These are phyloP conservation scores for Zoysia pacifica DNA, from an alignment of 176 grass and related monocot species.

Conservation along the genomic window DNA sequence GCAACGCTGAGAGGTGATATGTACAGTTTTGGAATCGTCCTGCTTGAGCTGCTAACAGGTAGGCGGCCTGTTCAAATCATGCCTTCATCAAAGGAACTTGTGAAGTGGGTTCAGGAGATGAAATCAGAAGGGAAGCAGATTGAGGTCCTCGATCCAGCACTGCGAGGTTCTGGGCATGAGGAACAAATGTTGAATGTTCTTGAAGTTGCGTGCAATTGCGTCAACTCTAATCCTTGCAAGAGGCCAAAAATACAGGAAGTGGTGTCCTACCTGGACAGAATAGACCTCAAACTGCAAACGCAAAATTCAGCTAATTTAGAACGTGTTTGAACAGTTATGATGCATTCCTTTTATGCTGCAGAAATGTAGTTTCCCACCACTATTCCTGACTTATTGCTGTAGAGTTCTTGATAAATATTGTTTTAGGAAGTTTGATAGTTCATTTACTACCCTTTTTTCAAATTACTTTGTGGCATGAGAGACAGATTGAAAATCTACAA, in stretches of 20 bases:
- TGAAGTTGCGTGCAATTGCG: constrained; percentile 54
- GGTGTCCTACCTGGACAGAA: constrained; percentile 29
- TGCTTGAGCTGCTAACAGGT: constrained; percentile 71
- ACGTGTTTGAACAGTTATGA: not conserved
- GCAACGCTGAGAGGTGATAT: constrained; percentile 72
- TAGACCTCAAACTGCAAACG: not conserved
- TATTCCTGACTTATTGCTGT: not conserved
- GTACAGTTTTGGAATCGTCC: constrained; percentile 81
- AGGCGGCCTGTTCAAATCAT: constrained; percentile 45
- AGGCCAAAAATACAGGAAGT: constrained; percentile 61
- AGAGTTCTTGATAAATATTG: not conserved
- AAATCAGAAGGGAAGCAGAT: constrained; percentile 35
- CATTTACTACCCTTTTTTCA: not conserved
- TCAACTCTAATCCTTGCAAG: constrained; percentile 32
- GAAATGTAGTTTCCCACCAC: not conserved
- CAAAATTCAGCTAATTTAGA: constrained; percentile 26
- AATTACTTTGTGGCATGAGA: not conserved
- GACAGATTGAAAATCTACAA: not conserved
- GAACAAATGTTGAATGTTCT: constrained; percentile 61
- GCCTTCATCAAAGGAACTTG: constrained; percentile 46
- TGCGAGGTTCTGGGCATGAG: constrained; percentile 38
- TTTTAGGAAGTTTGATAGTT: not conserved
- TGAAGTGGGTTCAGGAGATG: constrained; percentile 46
- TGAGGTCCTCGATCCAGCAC: constrained; percentile 49
- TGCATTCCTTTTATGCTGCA: not conserved